A percentile compares a stretch with the other conserved stretches of the same genome.
These are phyloP conservation scores for Peniophora sp. DNA, from an alignment of 1,284 basidiomycete species.

Conservation along the genomic window DNA sequence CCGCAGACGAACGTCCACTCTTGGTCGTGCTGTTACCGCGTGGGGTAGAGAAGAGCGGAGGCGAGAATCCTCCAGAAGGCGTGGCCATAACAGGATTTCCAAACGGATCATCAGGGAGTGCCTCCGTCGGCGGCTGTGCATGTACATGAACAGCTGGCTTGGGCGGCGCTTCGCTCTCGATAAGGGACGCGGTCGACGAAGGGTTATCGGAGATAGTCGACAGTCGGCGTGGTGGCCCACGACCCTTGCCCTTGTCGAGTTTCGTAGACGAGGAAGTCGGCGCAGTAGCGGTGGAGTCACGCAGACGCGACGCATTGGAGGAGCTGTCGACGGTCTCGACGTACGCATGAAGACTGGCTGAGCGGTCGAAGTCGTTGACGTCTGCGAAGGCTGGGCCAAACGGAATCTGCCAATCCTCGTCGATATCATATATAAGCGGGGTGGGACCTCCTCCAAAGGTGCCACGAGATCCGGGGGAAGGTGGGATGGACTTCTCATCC, in stretches of 20 bases:
- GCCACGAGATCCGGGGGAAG: constrained; percentile 40
- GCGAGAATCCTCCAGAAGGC: constrained; percentile 5
- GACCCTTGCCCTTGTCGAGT: constrained; percentile 42
- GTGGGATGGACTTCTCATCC: constrained; percentile 24
- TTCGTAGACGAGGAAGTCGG: constrained; percentile 10
- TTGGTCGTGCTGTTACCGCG: not conserved
- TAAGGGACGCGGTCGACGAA: constrained; percentile 51
- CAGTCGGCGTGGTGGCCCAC: constrained; percentile 8
- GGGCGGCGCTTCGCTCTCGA: constrained; percentile 38
- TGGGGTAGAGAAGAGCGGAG: not conserved
- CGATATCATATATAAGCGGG: constrained; percentile 41
- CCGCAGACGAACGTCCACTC: not conserved
- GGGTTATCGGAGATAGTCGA: constrained; percentile 29
- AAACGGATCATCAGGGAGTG: constrained; percentile 11
- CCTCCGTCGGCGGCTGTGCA: constrained; percentile 22
- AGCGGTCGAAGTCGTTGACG: constrained; percentile 13
- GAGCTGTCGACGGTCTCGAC: constrained; percentile 55
- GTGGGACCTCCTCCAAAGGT: constrained; percentile 32
- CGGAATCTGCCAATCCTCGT: constrained; percentile 60
- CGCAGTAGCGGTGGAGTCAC: constrained; percentile 7
- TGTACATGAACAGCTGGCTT: constrained; percentile 59
- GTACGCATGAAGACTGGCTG: constrained; percentile 48
- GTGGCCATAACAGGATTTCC: constrained; percentile 9
- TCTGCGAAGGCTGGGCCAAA: constrained; percentile 17
- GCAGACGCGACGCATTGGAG: constrained; percentile 20